Percentiles rank a stretch among this genome's conserved stretches.
These are phyloP conservation scores for Bipolaris cookei DNA, from an alignment of 2,329 filamentous ascomycete genomes.

Conservation along the genomic window DNA sequence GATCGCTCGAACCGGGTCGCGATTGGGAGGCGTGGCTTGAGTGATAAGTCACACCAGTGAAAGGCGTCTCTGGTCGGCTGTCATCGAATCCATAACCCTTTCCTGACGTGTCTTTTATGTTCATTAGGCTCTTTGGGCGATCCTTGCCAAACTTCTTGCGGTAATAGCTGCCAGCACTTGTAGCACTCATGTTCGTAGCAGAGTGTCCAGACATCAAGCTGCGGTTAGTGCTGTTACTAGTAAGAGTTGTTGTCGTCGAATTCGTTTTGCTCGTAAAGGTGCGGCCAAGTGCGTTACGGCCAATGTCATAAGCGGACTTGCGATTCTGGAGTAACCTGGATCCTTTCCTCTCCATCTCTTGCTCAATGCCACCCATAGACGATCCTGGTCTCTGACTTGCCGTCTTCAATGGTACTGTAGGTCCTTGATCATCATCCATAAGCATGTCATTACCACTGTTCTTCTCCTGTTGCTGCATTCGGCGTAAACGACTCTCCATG, in stretches of 20 bases:
- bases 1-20: conserved; percentile 57
- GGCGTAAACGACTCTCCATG: conserved; percentile 83
- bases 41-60: conserved; percentile 86
- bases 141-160: conserved; percentile 67
- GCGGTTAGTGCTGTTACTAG: conserved; percentile 74
- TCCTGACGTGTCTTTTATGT: conserved; percentile 53
- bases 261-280: conserved; percentile 90
- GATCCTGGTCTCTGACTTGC: conserved; percentile 49
- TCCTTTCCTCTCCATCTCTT: conserved; percentile 38
- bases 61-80: conserved; percentile 58
- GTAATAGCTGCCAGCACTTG: conserved; percentile 91
- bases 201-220: conserved; percentile 95
- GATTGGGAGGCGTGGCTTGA: conserved; percentile 75
- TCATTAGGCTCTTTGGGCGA: conserved; percentile 69
- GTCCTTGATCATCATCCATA: conserved; percentile 50
- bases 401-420: conserved; percentile 68
- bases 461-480: conserved; percentile 64
- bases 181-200: conserved; percentile 88
- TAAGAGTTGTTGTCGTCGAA: conserved; percentile 68
- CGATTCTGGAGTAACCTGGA: conserved; percentile 60
- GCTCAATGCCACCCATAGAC: conserved; percentile 44
- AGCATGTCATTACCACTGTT: conserved; percentile 58
- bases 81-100: conserved; percentile 50
- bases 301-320: conserved; percentile 81
- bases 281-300: conserved; percentile 71